Evolutionary conservation across 768 basidiomycete genomes (phyloP), one percentile per base, ranked within the genome.

Genomic region (Leucocoprinus sp.): DNA sequence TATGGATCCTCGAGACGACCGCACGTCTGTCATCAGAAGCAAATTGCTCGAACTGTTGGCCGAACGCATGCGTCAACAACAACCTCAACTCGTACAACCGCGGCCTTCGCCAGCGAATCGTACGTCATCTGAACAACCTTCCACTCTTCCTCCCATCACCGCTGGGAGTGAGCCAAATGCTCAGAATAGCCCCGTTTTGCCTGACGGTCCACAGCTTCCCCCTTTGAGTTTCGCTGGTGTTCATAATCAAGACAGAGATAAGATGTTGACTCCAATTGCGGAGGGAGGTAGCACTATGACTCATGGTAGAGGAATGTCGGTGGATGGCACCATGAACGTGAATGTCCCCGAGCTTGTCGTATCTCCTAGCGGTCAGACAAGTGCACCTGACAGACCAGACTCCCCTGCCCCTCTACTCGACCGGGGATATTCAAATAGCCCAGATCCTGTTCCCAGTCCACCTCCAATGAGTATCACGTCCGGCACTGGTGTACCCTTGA

Each of bases 1-100:
- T n/a, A 65, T 88, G 54, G 85, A 92, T 58, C 82, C 80, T 37
- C 70, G 82, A 42, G 79, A 86, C 41, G 84, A 89, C 52, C 74
- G 75, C n/a, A 89, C 87, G 5, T 83, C 87, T 3, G 64, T 68
- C 7, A 72, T 85, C 52, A 72, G 90, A 11, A 67, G 74, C 4
- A 70, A 75, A 48, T 67, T 92, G 43, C 68, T 80, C 49, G 69
- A 70, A 36, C 73, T 89, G 18, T 65, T 88, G 24, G 61, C 67
- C n/a, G 71, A 78, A 28, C 76, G 82, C 42, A 79, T 91, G 76
- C 72, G 70, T 27, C 41, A 43, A 22, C 67, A 64, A 19, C 59
- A 58, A 39, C 58, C 60, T 23, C 55, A 63, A 50, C 51, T 52
- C n/a, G 55, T 54, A 14, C 54, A 49, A 21, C 61, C 53, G 18